Evolutionary conservation across 441 rosid species (phyloP).

Genomic region (Eruca vesicaria): DNA sequence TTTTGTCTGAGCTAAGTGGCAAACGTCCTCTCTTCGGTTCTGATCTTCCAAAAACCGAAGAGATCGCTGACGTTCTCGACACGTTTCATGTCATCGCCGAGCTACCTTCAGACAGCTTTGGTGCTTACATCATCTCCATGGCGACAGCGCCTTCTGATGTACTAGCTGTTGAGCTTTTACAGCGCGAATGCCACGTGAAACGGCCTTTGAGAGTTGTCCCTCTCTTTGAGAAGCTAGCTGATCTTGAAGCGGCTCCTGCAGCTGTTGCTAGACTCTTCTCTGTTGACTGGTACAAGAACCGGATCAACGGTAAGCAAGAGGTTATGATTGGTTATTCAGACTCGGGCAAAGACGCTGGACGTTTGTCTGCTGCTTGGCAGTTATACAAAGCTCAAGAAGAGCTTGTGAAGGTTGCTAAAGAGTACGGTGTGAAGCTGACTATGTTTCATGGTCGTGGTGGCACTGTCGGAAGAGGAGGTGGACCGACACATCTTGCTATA

Average conservation of each 20-base stretch:
- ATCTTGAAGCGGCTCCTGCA: slow-evolving; percentile 96
- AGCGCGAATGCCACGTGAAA: slow-evolving; percentile 87
- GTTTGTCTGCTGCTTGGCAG: slow-evolving; percentile 95
- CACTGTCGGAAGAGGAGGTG: slow-evolving; percentile 98
- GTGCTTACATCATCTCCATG: slow-evolving; percentile 98
- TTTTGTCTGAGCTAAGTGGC: slow-evolving; percentile 68
- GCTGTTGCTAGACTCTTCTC: slow-evolving; percentile 90
- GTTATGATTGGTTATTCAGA: slow-evolving; percentile 99
- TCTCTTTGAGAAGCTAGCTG: slow-evolving; percentile 89
- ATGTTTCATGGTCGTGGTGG: slow-evolving; percentile 99
- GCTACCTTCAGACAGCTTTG: slow-evolving; percentile 81
- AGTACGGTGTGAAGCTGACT: slow-evolving; percentile 81
- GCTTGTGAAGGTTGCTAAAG: slow-evolving; percentile 87
- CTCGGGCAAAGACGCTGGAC: slow-evolving; percentile 97
- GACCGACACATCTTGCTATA: slow-evolving; percentile 98
- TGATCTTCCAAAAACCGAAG: slow-evolving; percentile 87
- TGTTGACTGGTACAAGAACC: slow-evolving; percentile 83
- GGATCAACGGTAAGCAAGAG: slow-evolving; percentile 91
- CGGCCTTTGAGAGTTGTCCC: slow-evolving; percentile 93
- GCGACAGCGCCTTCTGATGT: slow-evolving; percentile 96
- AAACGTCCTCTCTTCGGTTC: slow-evolving; percentile 89
- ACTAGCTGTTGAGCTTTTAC: slow-evolving; percentile 92
- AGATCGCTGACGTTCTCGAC: slow-evolving; percentile 83
- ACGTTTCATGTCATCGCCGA: slow-evolving; percentile 87
- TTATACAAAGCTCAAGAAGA: slow-evolving; percentile 94